phyloP scores from a whole-genome alignment of 108 stramenopile species.

The Skeletonema costatum region DNA sequence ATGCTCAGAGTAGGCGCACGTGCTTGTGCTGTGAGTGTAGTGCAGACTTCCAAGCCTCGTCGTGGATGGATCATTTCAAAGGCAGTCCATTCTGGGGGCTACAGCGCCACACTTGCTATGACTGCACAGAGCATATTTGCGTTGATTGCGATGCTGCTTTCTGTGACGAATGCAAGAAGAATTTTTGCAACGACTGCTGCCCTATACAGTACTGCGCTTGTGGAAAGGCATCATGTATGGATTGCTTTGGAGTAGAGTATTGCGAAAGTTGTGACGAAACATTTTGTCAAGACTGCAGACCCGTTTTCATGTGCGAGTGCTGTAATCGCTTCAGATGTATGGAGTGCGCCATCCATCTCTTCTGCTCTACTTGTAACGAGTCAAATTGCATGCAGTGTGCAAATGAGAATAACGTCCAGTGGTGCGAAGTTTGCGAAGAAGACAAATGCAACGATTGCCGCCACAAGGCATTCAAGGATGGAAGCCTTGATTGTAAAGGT shows the following conservation, averaged over 20 bases:
- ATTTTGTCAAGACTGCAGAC: background rate
- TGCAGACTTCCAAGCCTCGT: background rate
- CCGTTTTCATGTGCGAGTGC: background rate
- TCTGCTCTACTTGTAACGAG: background rate
- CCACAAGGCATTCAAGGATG: background rate
- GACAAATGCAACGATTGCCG: conserved; percentile 3
- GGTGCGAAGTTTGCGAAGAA: conserved; percentile 9
- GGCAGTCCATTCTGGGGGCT: background rate
- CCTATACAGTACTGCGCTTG: conserved; percentile 1
- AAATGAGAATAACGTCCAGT: background rate
- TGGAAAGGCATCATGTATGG: conserved; percentile 2
- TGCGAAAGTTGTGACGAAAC: background rate
- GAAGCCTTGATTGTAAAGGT: conserved; percentile 1
- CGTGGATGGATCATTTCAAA: background rate
- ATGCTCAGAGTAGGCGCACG: background rate
- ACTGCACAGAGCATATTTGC: conserved; percentile 12
- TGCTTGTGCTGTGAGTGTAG: background rate
- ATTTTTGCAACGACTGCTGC: background rate
- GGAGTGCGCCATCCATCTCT: background rate
- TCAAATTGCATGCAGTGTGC: conserved; percentile 3
- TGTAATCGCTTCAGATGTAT: conserved; percentile 9
- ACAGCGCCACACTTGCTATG: conserved; percentile 18
- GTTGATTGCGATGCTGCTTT: background rate
- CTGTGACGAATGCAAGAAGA: conserved; percentile 13
- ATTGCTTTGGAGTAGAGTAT: background rate